Base-by-base conservation (phyloP, 169 alveolate genomes). In the Eimeria tenella region DNA sequence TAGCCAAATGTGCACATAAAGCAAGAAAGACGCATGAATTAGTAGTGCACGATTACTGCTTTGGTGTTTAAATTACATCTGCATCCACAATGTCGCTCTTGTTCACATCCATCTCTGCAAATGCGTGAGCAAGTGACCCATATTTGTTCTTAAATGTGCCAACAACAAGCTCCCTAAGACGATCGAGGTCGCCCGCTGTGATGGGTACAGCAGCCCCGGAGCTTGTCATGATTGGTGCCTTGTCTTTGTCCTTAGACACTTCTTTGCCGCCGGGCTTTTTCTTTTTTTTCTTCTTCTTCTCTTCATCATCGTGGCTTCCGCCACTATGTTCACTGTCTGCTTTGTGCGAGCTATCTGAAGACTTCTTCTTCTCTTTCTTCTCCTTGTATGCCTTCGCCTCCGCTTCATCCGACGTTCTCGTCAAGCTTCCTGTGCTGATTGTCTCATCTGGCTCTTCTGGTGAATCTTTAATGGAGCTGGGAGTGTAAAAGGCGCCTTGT, bases 41-140 rank as follows among this genome's bases (percentile, higher is more conserved):
- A 63, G 21, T 49, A n/a, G 86, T 1, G 65, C 86, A 50, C 21
- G 2, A 75, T 5, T 10, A 9, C 8, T n/a, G 53, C 3, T n/a
- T 75, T 55, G 49, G 65, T 75, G 63, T 7, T 17, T 23, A 60
- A 49, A n/a, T 90, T 90, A 90, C 94, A 49, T 90, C 94, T 21
- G 87, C 86, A 49, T 90, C 94, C 19, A 90, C 94, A 58, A 50
- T 90, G 74, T 79, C 90, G 50, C 90, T 75, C 25, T 90, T 75
- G 90, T 90, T 90, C 42, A 82, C 84, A 58, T 90, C 94, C 90
- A 90, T 90, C 53, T 75, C 90, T 49, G 68, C 82, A 82, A 90
- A 90, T 13, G 94, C 94, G 21, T 90, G 94, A 62, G 94, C 94
- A 5, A 90, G 75, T 17, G 94, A 90, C 52, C 94, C 94, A 56